Evolutionary conservation across 2,329 filamentous ascomycete genomes (phyloP).

Genomic region (Ophiostoma triangulosporum): DNA sequence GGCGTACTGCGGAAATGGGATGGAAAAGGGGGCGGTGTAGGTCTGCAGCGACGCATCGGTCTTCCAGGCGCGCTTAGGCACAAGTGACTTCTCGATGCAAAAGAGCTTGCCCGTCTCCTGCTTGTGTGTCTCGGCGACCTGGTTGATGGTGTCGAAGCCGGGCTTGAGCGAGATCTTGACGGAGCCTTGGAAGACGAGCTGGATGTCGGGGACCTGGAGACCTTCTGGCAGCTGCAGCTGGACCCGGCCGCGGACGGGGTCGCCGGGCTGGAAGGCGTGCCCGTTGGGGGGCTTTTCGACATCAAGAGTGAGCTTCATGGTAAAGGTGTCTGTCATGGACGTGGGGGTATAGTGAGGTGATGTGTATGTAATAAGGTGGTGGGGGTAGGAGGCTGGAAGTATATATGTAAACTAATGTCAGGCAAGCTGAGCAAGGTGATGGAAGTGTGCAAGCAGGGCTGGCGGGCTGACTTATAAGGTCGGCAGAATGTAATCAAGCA

Average conservation of each 20-base stretch:
- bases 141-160: background rate
- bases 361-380: background rate
- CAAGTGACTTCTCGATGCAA: background rate
- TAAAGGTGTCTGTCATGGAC: background rate
- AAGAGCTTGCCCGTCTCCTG: background rate
- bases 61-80: background rate
- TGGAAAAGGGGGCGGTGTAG: background rate
- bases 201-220: background rate
- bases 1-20: background rate
- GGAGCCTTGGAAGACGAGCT: background rate
- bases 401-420: background rate
- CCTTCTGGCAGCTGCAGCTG: background rate
- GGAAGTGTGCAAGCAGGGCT: background rate
- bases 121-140: background rate
- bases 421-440: background rate
- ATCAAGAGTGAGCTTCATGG: conserved; percentile 1
- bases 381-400: background rate
- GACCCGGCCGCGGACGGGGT: background rate
- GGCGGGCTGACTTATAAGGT: no score
- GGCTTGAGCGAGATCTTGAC: background rate
- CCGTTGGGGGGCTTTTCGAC: background rate
- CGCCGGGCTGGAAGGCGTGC: background rate
- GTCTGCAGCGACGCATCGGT: background rate
- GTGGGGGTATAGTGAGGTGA: background rate
- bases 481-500: background rate